Evolutionary conservation across 768 basidiomycete species (phyloP).

Genomic region (Russula dissimulans): DNA sequence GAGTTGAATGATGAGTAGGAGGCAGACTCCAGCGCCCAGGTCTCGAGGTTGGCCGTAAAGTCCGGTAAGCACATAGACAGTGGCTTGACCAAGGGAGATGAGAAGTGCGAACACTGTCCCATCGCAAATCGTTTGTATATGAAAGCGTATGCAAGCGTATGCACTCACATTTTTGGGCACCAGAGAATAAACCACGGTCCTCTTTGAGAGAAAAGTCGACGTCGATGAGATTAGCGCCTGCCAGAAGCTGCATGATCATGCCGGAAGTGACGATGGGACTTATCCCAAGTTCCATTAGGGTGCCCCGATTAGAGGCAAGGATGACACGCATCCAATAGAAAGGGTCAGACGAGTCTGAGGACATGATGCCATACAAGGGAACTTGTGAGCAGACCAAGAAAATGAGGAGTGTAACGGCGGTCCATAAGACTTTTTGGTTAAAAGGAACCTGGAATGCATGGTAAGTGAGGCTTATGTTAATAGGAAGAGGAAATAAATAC

Average conservation of each 20-base stretch:
- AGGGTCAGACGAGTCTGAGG: slow-evolving; percentile 97
- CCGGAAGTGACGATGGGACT: slow-evolving; percentile 96
- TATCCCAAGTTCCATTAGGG: slow-evolving; percentile 98
- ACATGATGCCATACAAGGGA: slow-evolving; percentile 98
- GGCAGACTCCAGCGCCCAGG: slow-evolving; percentile 93
- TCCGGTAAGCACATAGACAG: slow-evolving; percentile 94
- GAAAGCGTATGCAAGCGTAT: not conserved
- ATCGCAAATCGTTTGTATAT: not conserved
- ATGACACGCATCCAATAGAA: slow-evolving; percentile 99
- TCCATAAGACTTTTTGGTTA: slow-evolving; percentile 99
- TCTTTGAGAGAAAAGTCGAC: slow-evolving; percentile 97
- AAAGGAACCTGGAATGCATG: slow-evolving; percentile 67
- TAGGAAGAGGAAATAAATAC: slow-evolving; percentile 32
- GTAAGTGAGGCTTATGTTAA: slow-evolving; percentile 6
- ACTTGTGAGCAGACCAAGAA: slow-evolving; percentile 99
- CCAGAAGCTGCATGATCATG: slow-evolving; percentile 99
- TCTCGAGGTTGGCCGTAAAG: slow-evolving; percentile 92
- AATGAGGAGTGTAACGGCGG: slow-evolving; percentile 96
- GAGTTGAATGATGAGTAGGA: slow-evolving; percentile 93
- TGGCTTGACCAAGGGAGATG: slow-evolving; percentile 92
- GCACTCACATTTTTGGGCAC: slow-evolving; percentile 88
- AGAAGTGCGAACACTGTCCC: slow-evolving; percentile 86
- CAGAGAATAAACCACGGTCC: slow-evolving; percentile 90
- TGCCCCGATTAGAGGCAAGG: slow-evolving; percentile 95
- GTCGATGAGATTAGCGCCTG: slow-evolving; percentile 95